Percentiles rank a stretch among this genome's conserved stretches.
Evolutionary conservation across 2,329 filamentous ascomycete genomes (phyloP).

Genomic region (Westerdykella sp.): DNA sequence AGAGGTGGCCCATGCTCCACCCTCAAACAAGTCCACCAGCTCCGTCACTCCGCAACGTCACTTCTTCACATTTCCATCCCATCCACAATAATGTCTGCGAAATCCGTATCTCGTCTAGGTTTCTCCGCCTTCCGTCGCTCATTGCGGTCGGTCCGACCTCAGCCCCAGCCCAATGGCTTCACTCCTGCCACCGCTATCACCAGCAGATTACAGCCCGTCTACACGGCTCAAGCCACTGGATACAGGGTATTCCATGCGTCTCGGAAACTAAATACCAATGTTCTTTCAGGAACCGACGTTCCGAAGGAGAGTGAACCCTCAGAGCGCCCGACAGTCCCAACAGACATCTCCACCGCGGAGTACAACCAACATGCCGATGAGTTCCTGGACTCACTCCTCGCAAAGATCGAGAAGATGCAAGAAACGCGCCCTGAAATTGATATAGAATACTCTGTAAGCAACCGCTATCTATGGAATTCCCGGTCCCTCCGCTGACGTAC

Average conservation of each 20-base stretch:
- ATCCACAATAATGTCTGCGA: slow-evolving; percentile 12
- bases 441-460: slow-evolving; percentile 77
- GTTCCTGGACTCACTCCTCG: slow-evolving; percentile 59
- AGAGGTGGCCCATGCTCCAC: slow-evolving; percentile 6
- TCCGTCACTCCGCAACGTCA: slow-evolving; percentile 1
- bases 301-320: slow-evolving; percentile 31
- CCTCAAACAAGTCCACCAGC: slow-evolving; percentile 2
- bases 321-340: slow-evolving; percentile 46
- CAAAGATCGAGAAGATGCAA: slow-evolving; percentile 63
- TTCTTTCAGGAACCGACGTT: slow-evolving; percentile 42
- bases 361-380: slow-evolving; percentile 74
- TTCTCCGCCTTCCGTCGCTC: slow-evolving; percentile 18
- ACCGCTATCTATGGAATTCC: not conserved
- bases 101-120: slow-evolving; percentile 18
- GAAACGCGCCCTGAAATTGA: slow-evolving; percentile 73
- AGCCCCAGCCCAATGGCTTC: slow-evolving; percentile 21
- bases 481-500: slow-evolving; percentile 6
- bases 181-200: slow-evolving; percentile 13
- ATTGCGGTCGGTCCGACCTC: slow-evolving; percentile 16
- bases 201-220: slow-evolving; percentile 3
- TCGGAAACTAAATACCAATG: slow-evolving; percentile 19
- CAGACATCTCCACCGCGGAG: slow-evolving; percentile 60
- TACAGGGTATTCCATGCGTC: slow-evolving; percentile 24
- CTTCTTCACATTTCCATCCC: slow-evolving; percentile 3
- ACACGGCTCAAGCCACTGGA: slow-evolving; percentile 3